These are phyloP conservation scores for Penicillium bialowiezense DNA, from an alignment of 495 filamentous ascomycete species.

Conservation along the genomic window DNA sequence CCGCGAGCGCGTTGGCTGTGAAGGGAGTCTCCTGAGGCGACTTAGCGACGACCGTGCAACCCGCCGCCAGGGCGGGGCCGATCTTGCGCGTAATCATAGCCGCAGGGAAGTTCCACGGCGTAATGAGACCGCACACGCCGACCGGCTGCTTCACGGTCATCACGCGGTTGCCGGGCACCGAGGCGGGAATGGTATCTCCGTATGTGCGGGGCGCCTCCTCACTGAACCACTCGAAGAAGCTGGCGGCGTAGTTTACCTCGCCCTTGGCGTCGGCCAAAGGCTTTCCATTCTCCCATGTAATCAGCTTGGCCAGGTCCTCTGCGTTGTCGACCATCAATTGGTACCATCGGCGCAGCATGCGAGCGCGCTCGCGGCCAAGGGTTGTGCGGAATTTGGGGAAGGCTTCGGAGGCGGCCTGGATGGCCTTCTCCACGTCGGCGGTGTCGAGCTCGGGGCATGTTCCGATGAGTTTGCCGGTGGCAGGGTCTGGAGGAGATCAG, in stretches of 20 bases:
- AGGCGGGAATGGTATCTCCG: constrained; percentile 72
- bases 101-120: constrained; percentile 94
- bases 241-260: constrained; percentile 69
- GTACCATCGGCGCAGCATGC: constrained; percentile 86
- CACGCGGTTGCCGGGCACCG: constrained; percentile 67
- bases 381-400: constrained; percentile 72
- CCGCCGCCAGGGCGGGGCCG: constrained; percentile 77
- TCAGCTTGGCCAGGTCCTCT: constrained; percentile 84
- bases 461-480: constrained; percentile 74
- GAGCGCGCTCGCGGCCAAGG: constrained; percentile 76
- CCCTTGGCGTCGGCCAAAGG: constrained; percentile 66
- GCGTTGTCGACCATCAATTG: constrained; percentile 82
- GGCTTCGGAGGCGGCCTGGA: constrained; percentile 70
- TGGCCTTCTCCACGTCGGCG: constrained; percentile 73
- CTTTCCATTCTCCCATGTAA: constrained; percentile 83
- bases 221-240: constrained; percentile 77
- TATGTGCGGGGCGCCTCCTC: constrained; percentile 70
- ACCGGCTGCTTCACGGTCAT: constrained; percentile 82
- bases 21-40: constrained; percentile 84
- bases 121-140: constrained; percentile 92
- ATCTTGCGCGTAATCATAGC: constrained; percentile 93
- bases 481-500: constrained; percentile 58
- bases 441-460: constrained; percentile 78
- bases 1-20: constrained; percentile 76
- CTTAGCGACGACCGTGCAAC: constrained; percentile 84